phyloP scores from a whole-genome alignment of 164 flowering plant genomes.

The Macadamia integrifolia region DNA sequence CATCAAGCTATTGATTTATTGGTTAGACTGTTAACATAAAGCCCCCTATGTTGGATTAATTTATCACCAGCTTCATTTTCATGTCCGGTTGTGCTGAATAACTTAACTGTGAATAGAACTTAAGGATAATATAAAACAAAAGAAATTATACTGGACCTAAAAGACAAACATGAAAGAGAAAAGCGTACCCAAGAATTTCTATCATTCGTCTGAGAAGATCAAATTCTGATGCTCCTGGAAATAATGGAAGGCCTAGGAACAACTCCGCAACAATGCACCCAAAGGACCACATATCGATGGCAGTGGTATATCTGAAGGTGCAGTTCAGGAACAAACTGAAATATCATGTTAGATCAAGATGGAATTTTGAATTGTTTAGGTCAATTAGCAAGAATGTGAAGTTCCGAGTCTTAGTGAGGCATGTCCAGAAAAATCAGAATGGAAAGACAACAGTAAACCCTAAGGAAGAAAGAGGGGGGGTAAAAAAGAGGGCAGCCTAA shows the following conservation, averaged over 20 bases:
- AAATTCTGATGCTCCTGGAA: constrained; percentile 97
- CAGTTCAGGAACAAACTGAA: constrained; percentile 32
- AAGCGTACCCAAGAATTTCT: constrained; percentile 71
- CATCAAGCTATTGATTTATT: no score
- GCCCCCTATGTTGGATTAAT: no score
- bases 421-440: no score
- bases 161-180: not conserved
- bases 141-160: not conserved
- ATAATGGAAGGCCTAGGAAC: constrained; percentile 89
- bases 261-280: constrained; percentile 98
- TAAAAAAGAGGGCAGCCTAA: not conserved
- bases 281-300: constrained; percentile 99
- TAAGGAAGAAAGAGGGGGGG: no score
- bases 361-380: not conserved
- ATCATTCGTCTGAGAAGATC: constrained; percentile 92
- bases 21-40: no score
- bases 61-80: no score
- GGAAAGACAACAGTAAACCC: no score
- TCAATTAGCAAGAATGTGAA: no score
- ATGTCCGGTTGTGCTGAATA: no score
- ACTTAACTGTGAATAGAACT: no score
- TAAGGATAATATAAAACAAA: not conserved
- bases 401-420: no score
- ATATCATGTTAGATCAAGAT: constrained; percentile 5
- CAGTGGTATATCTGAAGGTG: constrained; percentile 72